Evolutionary conservation across 768 basidiomycete genomes (phyloP).

Genomic region (Xerocomellus chrysenteron): DNA sequence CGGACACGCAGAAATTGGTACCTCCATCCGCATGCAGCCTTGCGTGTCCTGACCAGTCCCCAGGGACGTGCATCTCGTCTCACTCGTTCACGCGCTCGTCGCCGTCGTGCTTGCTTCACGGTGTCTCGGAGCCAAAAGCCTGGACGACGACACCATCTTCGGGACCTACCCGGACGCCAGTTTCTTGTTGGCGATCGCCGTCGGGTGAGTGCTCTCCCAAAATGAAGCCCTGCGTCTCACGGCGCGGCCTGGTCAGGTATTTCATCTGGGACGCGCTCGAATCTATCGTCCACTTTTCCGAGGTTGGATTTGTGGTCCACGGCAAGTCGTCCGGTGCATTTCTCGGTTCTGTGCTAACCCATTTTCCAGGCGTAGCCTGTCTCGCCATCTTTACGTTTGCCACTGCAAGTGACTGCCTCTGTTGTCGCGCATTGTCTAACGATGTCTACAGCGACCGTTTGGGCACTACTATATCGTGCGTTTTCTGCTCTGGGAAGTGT

Average conservation of each 20-base stretch:
- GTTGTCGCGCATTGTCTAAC: slow-evolving; percentile 1
- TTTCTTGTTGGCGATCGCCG: slow-evolving; percentile 63
- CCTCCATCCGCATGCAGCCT: not conserved
- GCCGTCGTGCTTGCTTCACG: slow-evolving; percentile 63
- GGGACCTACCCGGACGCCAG: slow-evolving; percentile 68
- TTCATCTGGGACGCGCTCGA: slow-evolving; percentile 87
- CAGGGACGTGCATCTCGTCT: slow-evolving; percentile 72
- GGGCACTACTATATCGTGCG: slow-evolving; percentile 74
- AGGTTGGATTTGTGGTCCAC: slow-evolving; percentile 76
- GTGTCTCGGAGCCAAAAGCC: slow-evolving; percentile 46
- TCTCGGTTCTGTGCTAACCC: not conserved
- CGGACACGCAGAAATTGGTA: slow-evolving; percentile 63
- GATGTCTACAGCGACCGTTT: slow-evolving; percentile 58
- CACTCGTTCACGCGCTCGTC: slow-evolving; percentile 69
- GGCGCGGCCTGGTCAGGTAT: slow-evolving; percentile 48
- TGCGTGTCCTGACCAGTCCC: not conserved
- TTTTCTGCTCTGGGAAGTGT: slow-evolving; percentile 84
- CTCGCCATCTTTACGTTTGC: slow-evolving; percentile 61
- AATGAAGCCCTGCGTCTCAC: not conserved
- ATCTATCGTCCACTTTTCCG: slow-evolving; percentile 63
- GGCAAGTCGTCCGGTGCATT: slow-evolving; percentile 40
- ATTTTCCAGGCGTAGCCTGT: slow-evolving; percentile 55
- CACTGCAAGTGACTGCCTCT: slow-evolving; percentile 52
- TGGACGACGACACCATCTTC: slow-evolving; percentile 65
- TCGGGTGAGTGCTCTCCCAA: slow-evolving; percentile 49